These are phyloP conservation scores for Plantago ovata DNA, from an alignment of 257 asterid genomes.

Conservation along the genomic window DNA sequence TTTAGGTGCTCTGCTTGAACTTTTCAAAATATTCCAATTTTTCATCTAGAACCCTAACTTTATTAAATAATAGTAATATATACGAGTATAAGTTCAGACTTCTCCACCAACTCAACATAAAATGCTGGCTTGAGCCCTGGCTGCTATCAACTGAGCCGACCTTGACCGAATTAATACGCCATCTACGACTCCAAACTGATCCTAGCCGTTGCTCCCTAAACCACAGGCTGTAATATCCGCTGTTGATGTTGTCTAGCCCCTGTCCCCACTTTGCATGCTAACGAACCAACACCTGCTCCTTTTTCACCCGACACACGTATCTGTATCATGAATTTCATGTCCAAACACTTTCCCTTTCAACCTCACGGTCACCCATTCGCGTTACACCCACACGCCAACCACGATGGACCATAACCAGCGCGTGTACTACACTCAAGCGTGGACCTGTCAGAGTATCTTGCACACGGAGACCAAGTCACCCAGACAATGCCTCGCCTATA, in stretches of 20 bases:
- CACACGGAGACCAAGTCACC: conserved; percentile 15
- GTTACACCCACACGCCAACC: not conserved
- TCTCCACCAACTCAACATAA: no score
- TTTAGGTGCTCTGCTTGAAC: no score
- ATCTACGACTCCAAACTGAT: no score
- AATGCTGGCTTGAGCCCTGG: no score
- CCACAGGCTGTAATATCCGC: no score
- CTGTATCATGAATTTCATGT: not conserved
- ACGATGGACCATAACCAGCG: not conserved
- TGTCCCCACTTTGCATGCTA: not conserved
- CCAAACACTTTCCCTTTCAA: not conserved
- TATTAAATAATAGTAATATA: no score
- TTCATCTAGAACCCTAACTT: no score
- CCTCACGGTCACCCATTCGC: not conserved
- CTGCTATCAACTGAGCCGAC: no score
- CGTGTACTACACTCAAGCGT: not conserved
- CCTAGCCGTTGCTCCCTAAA: no score
- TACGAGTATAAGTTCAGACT: no score
- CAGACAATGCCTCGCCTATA: conserved; percentile 18
- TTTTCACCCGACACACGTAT: conserved; percentile 4
- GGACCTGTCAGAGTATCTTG: not conserved
- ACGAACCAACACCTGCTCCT: not conserved
- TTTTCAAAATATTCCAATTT: no score
- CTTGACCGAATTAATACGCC: no score
- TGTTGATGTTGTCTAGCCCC: not conserved